Conservation (phyloP, 140 eudicot genomes). For the Bidens hawaiensis region DNA sequence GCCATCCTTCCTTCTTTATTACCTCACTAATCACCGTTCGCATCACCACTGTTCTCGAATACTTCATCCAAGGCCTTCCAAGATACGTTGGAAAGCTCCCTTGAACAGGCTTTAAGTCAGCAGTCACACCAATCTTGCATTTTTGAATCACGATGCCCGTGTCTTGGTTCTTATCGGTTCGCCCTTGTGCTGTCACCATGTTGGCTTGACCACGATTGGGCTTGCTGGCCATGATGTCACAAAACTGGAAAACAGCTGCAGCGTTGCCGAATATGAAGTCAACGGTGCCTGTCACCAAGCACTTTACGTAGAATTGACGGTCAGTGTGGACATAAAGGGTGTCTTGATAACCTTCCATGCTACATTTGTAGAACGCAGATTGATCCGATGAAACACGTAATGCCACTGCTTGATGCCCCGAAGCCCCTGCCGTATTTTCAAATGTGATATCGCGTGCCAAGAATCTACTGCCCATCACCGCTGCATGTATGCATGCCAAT, state of each 20-base stretch:
- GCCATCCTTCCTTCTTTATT: slow-evolving; percentile 41
- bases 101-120: slow-evolving; percentile 24
- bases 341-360: slow-evolving; percentile 40
- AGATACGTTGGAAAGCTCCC: slow-evolving; percentile 19
- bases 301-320: slow-evolving; percentile 41
- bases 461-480: slow-evolving; percentile 35
- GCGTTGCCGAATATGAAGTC: slow-evolving; percentile 60
- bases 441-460: slow-evolving; percentile 40
- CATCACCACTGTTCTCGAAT: slow-evolving; percentile 42
- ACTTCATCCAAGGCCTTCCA: slow-evolving; percentile 50
- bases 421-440: slow-evolving; percentile 50
- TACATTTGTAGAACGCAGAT: slow-evolving; percentile 41
- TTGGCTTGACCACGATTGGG: slow-evolving; percentile 31
- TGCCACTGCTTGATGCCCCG: slow-evolving; percentile 50
- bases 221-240: slow-evolving; percentile 26
- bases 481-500: slow-evolving; percentile 19
- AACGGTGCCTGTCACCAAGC: slow-evolving; percentile 30
- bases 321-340: slow-evolving; percentile 37
- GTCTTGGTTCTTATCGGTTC: slow-evolving; percentile 31
- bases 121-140: slow-evolving; percentile 23
- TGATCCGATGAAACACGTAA: slow-evolving; percentile 33
- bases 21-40: slow-evolving; percentile 18
- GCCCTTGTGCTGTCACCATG: slow-evolving; percentile 55
- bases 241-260: slow-evolving; percentile 40
- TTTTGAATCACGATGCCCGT: slow-evolving; percentile 37